Base-by-base conservation (phyloP, 2,329 filamentous ascomycete species). In the Grosmannia huntii region DNA sequence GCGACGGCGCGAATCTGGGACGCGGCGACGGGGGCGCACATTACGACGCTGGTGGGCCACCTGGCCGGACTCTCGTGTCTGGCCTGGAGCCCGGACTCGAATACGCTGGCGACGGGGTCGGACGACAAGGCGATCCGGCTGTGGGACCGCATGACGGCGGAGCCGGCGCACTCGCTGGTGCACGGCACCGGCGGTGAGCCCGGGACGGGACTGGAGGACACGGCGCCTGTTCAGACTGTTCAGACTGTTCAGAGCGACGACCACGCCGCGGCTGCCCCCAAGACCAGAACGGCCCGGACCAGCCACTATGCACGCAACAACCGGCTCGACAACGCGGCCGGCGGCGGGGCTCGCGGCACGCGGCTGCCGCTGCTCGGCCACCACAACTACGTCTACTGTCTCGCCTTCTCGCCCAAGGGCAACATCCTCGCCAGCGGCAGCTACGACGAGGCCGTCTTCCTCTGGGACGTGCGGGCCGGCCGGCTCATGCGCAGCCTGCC, bases 381-480 rank as follows among this genome's bases (percentile, higher is more conserved):
- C 67, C 90, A 96, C 71, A 97, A 95, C 72, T 97, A 97, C 71
- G 86, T 99, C 36, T 96, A 95, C 72, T 90, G 87, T 55, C 77
- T 99, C 38, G 90, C 91, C 6, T 97, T 97, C 71, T 92, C 89
- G n/a, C 94, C 94, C 1, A 97, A 96, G 70, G 94, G 94, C 27
- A 99, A 99, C 68, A 96, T 97, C 68, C 81, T 99, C 38, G 94
- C 91, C 19, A 95, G 89, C 64, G 94, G 94, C 14, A 95, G 89
- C 63, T 97, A 96, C 72, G 94, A 99, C 65, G 94, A 99, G 75
- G 94, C 94, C 5, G 90, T 99, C 0, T 96, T 96, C 63, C 73
- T 99, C 5, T 99, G 94, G 94, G 94, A 99, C 70, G 89, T 97
- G 16, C 81, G 94, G 16, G 89, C 90, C 0, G 91, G 90, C 0